A percentile compares a stretch with the other conserved stretches of the same genome.
phyloP scores from a whole-genome alignment of 139 green algal species.

The Chlorella sp. region DNA sequence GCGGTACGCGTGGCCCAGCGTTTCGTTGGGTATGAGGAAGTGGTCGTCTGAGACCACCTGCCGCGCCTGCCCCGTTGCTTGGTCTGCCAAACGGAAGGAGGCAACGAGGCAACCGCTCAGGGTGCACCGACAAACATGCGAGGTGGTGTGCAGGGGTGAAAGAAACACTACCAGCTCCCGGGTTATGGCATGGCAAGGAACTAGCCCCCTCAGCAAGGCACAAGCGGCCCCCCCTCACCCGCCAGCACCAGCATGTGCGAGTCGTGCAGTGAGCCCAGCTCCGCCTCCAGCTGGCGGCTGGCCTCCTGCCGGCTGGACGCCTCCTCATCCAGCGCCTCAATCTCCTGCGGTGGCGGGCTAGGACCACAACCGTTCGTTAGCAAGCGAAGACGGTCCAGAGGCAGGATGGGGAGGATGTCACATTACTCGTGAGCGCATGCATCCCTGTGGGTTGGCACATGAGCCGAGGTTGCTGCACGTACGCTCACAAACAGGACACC shows the following conservation, averaged over 20 bases:
- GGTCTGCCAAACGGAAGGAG: not conserved
- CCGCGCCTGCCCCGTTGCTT: slow-evolving; percentile 5
- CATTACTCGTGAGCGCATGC: too few species aligned
- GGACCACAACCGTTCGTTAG: not conserved
- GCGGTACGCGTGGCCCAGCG: slow-evolving; percentile 12
- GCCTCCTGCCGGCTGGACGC: slow-evolving; percentile 46
- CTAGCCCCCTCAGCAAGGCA: too few species aligned
- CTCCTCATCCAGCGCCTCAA: slow-evolving; percentile 32
- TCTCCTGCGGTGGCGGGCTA: slow-evolving; percentile 19
- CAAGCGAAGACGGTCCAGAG: not conserved
- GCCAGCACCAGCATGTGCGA: not conserved
- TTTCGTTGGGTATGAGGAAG: not conserved
- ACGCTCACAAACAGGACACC: too few species aligned
- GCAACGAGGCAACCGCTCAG: not conserved
- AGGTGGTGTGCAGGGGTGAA: not conserved
- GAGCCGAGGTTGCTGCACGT: too few species aligned
- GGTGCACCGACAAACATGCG: not conserved
- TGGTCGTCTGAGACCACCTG: slow-evolving; percentile 19
- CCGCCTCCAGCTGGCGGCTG: slow-evolving; percentile 33
- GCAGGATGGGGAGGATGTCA: too few species aligned
- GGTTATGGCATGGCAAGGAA: too few species aligned
- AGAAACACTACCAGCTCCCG: not conserved
- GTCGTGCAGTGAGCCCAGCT: slow-evolving; percentile 29
- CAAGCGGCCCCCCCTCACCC: not conserved
- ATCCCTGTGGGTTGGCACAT: too few species aligned